These are phyloP conservation scores for Parafenestella ontariensis DNA, from an alignment of 2,329 filamentous ascomycete species.

Conservation along the genomic window DNA sequence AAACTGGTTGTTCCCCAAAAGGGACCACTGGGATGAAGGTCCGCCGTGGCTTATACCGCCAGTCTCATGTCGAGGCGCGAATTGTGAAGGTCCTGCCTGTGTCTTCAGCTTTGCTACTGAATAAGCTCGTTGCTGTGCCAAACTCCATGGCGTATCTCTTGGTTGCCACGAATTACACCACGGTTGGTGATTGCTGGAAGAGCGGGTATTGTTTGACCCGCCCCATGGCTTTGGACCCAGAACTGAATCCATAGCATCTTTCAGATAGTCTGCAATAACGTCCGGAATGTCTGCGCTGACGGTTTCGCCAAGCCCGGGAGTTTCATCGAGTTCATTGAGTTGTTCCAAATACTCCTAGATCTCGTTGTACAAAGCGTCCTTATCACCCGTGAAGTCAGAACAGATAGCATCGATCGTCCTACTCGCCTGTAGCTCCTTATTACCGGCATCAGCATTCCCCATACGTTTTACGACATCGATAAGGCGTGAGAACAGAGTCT, in stretches of 20 bases:
- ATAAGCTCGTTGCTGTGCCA: too few species aligned
- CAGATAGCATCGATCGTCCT: neutral
- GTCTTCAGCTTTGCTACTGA: too few species aligned
- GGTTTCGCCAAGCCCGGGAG: neutral
- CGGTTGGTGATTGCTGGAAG: too few species aligned
- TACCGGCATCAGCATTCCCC: neutral
- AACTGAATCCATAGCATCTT: neutral
- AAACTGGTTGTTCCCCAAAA: too few species aligned
- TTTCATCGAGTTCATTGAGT: neutral
- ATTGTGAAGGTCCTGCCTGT: too few species aligned
- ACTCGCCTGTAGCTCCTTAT: neutral
- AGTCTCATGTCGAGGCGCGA: too few species aligned
- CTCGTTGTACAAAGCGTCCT: neutral
- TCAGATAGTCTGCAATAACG: neutral
- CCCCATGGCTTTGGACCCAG: too few species aligned
- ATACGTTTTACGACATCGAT: neutral
- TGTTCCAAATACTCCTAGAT: neutral
- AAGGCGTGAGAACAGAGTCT: neutral
- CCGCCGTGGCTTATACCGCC: too few species aligned
- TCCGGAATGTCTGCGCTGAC: neutral
- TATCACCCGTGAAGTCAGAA: neutral
- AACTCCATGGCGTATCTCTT: too few species aligned
- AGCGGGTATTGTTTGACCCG: too few species aligned
- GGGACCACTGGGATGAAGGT: too few species aligned
- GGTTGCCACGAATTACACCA: too few species aligned